Evolutionary conservation across 768 basidiomycete genomes (phyloP).

Genomic region (Auriscalpium microsporum): DNA sequence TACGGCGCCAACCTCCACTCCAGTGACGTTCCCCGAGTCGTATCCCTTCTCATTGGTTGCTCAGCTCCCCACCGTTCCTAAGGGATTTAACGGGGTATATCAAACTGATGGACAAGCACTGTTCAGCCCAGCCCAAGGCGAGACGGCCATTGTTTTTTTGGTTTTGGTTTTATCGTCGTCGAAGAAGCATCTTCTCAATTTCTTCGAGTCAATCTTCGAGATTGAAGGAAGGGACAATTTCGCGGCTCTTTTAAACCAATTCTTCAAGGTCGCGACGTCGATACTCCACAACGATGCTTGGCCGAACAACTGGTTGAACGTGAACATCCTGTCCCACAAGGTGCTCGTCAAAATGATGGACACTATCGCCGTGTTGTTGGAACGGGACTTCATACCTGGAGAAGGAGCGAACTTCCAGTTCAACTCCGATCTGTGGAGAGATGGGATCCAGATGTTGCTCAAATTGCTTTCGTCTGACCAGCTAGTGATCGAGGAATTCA

Average conservation of each 20-base stretch:
- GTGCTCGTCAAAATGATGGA: conserved; percentile 86
- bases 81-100: conserved; percentile 32
- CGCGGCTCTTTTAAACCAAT: conserved; percentile 55
- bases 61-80: conserved; percentile 47
- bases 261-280: conserved; percentile 75
- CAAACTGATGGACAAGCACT: conserved; percentile 37
- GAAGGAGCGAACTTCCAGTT: conserved; percentile 58
- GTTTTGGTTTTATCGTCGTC: conserved; percentile 77
- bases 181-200: conserved; percentile 64
- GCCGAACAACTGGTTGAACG: conserved; percentile 85
- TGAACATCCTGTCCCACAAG: conserved; percentile 82
- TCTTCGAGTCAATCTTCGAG: conserved; percentile 72
- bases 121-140: conserved; percentile 75
- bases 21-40: conserved; percentile 86
- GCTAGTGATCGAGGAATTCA: conserved; percentile 90
- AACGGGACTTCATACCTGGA: conserved; percentile 71
- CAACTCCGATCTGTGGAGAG: conserved; percentile 71
- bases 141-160: conserved; percentile 78
- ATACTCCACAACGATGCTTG: conserved; percentile 85
- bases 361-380: conserved; percentile 67
- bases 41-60: conserved; percentile 85
- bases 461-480: conserved; percentile 85
- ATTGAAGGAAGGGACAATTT: conserved; percentile 85
- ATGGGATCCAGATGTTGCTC: conserved; percentile 73
- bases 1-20: conserved; percentile 48